A percentile compares a stretch with the other conserved stretches of the same genome.
Evolutionary conservation across 2,329 filamentous ascomycete species (phyloP).

Genomic region (Clarireedia sp.): DNA sequence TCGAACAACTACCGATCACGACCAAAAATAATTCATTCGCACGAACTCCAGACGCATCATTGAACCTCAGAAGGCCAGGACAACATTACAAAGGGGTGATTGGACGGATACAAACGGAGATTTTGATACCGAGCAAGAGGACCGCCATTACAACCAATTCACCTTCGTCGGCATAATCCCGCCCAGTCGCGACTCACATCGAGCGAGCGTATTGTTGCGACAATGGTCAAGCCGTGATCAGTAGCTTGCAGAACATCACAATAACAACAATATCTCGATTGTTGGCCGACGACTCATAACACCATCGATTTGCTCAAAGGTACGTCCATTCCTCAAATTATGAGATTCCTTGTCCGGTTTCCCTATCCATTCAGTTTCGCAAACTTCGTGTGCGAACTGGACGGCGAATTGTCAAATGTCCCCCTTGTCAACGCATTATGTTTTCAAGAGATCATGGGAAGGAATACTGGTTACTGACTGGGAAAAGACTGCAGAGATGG

Average conservation of each 20-base stretch:
- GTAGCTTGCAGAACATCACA: conserved; percentile 11
- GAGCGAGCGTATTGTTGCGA: conserved; percentile 18
- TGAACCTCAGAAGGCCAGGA: background rate
- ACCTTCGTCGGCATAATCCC: background rate
- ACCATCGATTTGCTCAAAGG: conserved; percentile 1
- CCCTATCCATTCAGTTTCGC: background rate
- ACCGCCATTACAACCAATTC: background rate
- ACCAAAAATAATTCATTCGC: no score
- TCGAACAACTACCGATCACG: no score
- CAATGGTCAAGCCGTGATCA: conserved; percentile 23
- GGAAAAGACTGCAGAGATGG: background rate
- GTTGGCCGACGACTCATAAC: background rate
- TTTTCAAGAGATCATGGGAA: background rate
- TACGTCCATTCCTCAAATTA: background rate
- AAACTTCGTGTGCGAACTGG: background rate
- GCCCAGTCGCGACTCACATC: conserved; percentile 4
- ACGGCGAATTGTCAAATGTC: background rate
- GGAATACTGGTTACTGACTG: background rate
- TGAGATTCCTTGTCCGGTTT: background rate
- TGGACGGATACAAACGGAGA: no score
- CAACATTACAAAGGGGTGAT: no score
- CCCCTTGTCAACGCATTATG: background rate
- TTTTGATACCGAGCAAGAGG: no score
- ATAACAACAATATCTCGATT: conserved; percentile 3
- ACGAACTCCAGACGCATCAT: no score